Percentiles rank a stretch among this genome's conserved stretches.
These are phyloP conservation scores for Fusarium duplospermum DNA, from an alignment of 2,329 filamentous ascomycete genomes.

Conservation along the genomic window DNA sequence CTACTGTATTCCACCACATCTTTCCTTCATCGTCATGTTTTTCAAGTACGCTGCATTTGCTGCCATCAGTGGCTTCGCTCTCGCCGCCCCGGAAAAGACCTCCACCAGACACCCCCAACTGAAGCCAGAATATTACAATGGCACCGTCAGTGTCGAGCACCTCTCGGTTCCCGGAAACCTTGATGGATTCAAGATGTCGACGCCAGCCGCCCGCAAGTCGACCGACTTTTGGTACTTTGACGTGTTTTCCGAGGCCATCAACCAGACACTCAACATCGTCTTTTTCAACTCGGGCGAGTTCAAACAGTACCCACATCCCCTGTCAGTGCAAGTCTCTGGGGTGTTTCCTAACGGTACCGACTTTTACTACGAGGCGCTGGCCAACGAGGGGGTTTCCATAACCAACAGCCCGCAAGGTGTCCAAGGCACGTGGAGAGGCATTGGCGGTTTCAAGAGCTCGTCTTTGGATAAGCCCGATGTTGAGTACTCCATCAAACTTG, in stretches of 20 bases:
- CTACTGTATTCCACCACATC: background rate
- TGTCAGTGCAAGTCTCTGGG: background rate
- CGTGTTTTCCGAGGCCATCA: background rate
- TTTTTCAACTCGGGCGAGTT: background rate
- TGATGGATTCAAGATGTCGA: background rate
- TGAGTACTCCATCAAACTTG: background rate
- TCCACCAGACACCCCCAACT: background rate
- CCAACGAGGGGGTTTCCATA: background rate
- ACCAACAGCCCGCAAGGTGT: background rate
- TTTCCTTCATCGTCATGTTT: background rate
- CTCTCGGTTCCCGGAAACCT: background rate
- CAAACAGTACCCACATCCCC: background rate
- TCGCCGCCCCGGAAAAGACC: background rate
- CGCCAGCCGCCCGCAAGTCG: background rate
- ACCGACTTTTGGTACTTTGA: background rate
- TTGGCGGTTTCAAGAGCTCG: background rate
- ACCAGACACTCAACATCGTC: background rate
- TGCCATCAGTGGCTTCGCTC: background rate
- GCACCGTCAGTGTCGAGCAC: background rate
- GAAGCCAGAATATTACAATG: background rate
- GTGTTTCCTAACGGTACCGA: background rate
- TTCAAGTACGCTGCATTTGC: background rate
- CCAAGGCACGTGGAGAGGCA: background rate
- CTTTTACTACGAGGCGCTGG: background rate
- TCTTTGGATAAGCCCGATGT: background rate